A percentile compares a stretch with the other conserved stretches of the same genome.
Conservation (phyloP, 2,329 filamentous ascomycete genomes). For the Coniochaeta ligniaria region DNA sequence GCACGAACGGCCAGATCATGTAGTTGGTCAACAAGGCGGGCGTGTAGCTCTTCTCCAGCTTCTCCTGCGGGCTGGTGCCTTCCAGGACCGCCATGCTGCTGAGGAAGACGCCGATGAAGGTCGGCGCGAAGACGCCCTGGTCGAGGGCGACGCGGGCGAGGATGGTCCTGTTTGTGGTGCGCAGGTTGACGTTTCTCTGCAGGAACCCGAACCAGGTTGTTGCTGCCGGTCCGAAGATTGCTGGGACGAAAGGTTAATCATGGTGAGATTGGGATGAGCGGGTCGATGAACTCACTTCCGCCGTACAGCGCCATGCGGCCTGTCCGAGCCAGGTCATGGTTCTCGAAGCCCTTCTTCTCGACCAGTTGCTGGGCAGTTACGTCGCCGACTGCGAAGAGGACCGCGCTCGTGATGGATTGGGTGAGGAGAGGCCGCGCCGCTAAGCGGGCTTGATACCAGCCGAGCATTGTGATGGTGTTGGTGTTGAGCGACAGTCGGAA, state of each 20-base stretch:
- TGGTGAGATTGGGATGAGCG: slow-evolving; percentile 1
- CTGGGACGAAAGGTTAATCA: slow-evolving; percentile 27
- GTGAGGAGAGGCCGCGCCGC: slow-evolving; percentile 79
- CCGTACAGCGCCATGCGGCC: slow-evolving; percentile 76
- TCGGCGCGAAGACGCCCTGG: slow-evolving; percentile 77
- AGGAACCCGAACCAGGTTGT: slow-evolving; percentile 83
- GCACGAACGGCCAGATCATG: slow-evolving; percentile 80
- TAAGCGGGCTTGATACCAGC: slow-evolving; percentile 77
- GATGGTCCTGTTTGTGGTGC: slow-evolving; percentile 61
- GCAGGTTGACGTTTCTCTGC: slow-evolving; percentile 58
- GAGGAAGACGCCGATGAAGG: slow-evolving; percentile 75
- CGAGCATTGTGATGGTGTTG: slow-evolving; percentile 4
- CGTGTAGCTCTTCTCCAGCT: slow-evolving; percentile 64
- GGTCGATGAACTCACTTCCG: slow-evolving; percentile 45
- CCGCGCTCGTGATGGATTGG: slow-evolving; percentile 80
- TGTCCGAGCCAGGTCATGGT: slow-evolving; percentile 68
- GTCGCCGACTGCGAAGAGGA: slow-evolving; percentile 91
- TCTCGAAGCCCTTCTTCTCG: slow-evolving; percentile 68
- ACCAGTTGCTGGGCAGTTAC: slow-evolving; percentile 85
- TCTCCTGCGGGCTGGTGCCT: slow-evolving; percentile 53
- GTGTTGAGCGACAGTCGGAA: background rate
- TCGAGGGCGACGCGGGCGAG: slow-evolving; percentile 72
- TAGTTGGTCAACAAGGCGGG: slow-evolving; percentile 75
- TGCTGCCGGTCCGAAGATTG: slow-evolving; percentile 79
- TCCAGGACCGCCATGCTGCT: slow-evolving; percentile 79